Base-by-base conservation (phyloP, 202 grass and related monocot species). In the Dendrocalamus latiflorus region DNA sequence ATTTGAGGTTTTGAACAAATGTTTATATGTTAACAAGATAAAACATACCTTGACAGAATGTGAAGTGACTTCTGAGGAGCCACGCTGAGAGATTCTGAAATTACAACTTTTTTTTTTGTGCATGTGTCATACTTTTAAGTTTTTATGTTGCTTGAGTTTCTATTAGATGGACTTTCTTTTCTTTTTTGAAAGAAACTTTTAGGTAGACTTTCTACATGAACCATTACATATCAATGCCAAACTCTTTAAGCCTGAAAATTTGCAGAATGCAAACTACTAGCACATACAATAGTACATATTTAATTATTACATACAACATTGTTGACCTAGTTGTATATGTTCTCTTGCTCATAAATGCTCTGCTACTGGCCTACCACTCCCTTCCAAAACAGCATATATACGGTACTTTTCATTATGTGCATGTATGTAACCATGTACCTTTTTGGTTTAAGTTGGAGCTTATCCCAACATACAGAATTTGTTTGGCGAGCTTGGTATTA, bases 381-480 rank as follows among this genome's bases (percentile, higher is more conserved):
- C 45, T 85, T 87, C 71, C 28, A 26, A 82, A 68, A 34, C 70
- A 80, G 44, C 59, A 65, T 74, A 72, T 81, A 70, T 77, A 42
- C 10, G 33, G 53, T 45, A 65, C 13, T 69, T 36, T 70, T n/a
- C 38, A 72, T 87, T 70, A 30, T 87, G 36, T 53, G 64, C 34
- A 50, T 61, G 43, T 89, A 80, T 82, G 84, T 84, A 85, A 81
- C 64, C 71, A 68, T 84, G 14, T 85, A 38, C 69, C 54, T 64
- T 94, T 76, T 82, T 93, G 72, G 28, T 92, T 77, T 82, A 70
- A 98, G 95, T 98, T 93, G 95, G 95, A 85, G 95, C 95, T 83
- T 98, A 98, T 93, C 91, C 95, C 84, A 98, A 98, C 88, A 63
- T 98, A 54, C 93, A 95, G 83, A 98, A 95, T 89, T 91, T 98